These are phyloP conservation scores for Tardiomyces blankii DNA, from an alignment of 1,139 yeast genomes.

Conservation along the genomic window DNA sequence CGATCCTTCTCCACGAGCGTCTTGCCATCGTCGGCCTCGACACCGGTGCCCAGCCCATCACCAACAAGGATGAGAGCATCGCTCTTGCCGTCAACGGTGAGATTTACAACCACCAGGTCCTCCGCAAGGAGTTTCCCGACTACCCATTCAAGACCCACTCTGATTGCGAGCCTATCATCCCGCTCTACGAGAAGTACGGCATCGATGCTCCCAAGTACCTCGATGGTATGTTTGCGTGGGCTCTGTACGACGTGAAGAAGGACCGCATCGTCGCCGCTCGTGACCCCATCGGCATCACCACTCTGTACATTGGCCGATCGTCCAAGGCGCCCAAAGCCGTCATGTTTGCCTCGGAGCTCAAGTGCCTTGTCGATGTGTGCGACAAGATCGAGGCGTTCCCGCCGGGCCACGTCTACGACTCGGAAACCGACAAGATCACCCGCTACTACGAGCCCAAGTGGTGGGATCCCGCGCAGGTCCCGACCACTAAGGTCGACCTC, in stretches of 20 bases:
- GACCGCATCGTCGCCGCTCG: slow-evolving; percentile 94
- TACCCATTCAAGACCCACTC: slow-evolving; percentile 78
- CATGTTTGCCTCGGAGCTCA: slow-evolving; percentile 88
- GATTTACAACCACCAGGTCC: slow-evolving; percentile 88
- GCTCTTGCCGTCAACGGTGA: slow-evolving; percentile 91
- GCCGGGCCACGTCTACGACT: slow-evolving; percentile 96
- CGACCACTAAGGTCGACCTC: slow-evolving; percentile 65
- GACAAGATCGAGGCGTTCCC: slow-evolving; percentile 91
- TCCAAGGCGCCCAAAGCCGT: slow-evolving; percentile 62
- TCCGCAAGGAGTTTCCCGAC: slow-evolving; percentile 61
- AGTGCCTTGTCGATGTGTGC: slow-evolving; percentile 89
- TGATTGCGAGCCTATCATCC: slow-evolving; percentile 97
- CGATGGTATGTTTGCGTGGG: slow-evolving; percentile 98
- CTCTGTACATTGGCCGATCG: slow-evolving; percentile 87
- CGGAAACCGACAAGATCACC: slow-evolving; percentile 71
- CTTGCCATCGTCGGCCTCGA: slow-evolving; percentile 85
- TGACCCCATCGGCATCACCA: slow-evolving; percentile 96
- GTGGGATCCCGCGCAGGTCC: slow-evolving; percentile 77
- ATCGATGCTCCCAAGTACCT: slow-evolving; percentile 82
- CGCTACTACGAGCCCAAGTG: slow-evolving; percentile 88
- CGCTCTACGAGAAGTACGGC: slow-evolving; percentile 77
- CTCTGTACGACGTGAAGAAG: slow-evolving; percentile 66
- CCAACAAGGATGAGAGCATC: slow-evolving; percentile 63
- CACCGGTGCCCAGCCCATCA: slow-evolving; percentile 96
- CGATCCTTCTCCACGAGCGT: slow-evolving; percentile 84